A percentile compares a stretch with the other conserved stretches of the same genome.
Conservation (phyloP, 352 stramenopile genomes). For the Phytopythium vexans region DNA sequence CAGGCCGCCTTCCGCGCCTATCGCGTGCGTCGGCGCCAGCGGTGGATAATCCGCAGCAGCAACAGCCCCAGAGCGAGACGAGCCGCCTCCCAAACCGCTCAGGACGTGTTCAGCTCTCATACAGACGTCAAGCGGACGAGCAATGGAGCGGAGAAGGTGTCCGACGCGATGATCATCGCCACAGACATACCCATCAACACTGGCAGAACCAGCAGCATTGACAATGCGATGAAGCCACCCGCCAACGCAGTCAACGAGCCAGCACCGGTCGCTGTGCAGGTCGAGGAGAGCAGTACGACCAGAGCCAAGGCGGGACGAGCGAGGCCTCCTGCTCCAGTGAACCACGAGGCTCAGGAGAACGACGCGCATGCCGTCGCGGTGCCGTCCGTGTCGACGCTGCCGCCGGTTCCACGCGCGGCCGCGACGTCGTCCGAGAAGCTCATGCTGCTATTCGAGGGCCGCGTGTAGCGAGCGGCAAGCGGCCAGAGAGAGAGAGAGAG, state of each 20-base stretch:
- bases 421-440: conserved; percentile 2
- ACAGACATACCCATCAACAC: not conserved
- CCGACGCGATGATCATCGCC: conserved; percentile 3
- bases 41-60: not conserved
- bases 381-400: not conserved
- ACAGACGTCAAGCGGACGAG: conserved; percentile 5
- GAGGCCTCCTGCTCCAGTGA: too few relatives aligned
- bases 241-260: too few relatives aligned
- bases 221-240: too few relatives aligned
- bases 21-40: conserved; percentile 26
- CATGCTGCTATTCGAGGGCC: conserved; percentile 7
- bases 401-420: not conserved
- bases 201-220: not conserved
- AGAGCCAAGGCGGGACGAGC: too few relatives aligned
- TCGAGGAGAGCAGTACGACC: not conserved
- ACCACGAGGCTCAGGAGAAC: too few relatives aligned
- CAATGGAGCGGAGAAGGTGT: not conserved
- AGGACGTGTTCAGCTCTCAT: conserved; percentile 10
- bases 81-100: too few relatives aligned
- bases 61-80: not conserved
- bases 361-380: too few relatives aligned
- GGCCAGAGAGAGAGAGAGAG: not conserved
- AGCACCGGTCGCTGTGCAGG: too few relatives aligned
- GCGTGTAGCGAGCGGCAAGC: not conserved
- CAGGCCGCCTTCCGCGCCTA: conserved; percentile 68